Base-by-base conservation (phyloP, 164 flowering plant genomes). In the Litsea cubeba region DNA sequence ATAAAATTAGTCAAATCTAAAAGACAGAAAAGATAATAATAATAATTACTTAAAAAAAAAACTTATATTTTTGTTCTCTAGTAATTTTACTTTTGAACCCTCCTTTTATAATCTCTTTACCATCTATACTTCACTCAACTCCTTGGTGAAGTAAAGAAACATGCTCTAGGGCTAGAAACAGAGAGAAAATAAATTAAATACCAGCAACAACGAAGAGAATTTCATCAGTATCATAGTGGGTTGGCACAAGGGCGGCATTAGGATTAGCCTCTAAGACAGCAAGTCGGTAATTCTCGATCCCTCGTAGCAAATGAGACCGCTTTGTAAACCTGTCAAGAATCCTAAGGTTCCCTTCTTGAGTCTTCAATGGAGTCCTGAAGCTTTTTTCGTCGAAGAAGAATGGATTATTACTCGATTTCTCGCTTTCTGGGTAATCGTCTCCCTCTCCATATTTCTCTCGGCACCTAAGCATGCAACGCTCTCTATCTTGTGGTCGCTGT, bases 211-310 rank as follows among this genome's bases (percentile, higher is more conserved):
- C 63, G 3, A 49, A 71, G 46, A 71, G 23, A 60, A 72, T 15
- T 22, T 60, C 57, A 8, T 72, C 78, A 5, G 78, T 71, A 72
- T 76, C 78, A 25, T 6, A 64, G 24, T 76, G 72, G 71, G 67
- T 65, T 5, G 78, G 78, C 2, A 46, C 12, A 11, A 72, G 71
- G 23, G 51, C 32, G 8, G 75, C 35, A 40, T 24, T 54, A 20
- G 78, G 78, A 4, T 71, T 71, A 14, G 67, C 70, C 28, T 71
- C 66, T 1, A 76, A 18, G 58, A 71, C 10, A 3, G 26, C 71
- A 3, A 76, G 2, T 1, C 78, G 54, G 50, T 76, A 71, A 50
- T 65, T 72, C 5, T 71, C 67, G 26, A 72, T 65, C 65, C 75
- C 71, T 2, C 46, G 51, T 6, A 72, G 57, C 25, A 71, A 40